phyloP scores from a whole-genome alignment of 2,329 filamentous ascomycete species.

The Beauveria asiatica region DNA sequence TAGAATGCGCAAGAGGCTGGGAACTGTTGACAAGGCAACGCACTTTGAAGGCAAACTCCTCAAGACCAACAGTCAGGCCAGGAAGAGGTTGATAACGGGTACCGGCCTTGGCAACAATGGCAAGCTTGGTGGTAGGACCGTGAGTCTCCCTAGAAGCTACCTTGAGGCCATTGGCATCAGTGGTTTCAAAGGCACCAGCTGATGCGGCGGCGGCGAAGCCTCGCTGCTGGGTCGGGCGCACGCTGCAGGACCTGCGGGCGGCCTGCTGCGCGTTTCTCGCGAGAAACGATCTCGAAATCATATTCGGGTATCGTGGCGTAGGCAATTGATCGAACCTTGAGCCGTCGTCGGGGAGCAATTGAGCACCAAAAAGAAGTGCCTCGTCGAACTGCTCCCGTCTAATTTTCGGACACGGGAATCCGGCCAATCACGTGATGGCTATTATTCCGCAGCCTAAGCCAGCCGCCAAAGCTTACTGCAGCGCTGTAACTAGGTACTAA shows the following conservation, averaged over 20 bases:
- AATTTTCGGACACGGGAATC: conserved; percentile 32
- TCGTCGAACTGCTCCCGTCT: conserved; percentile 34
- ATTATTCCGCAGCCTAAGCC: conserved; percentile 7
- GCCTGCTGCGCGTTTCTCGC: conserved; percentile 51
- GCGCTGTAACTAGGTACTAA: no score
- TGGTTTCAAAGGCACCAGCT: conserved; percentile 76
- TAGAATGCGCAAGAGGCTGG: conserved; percentile 37
- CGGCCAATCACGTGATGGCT: conserved; percentile 30
- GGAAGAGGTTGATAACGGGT: conserved; percentile 87
- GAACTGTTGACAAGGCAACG: conserved; percentile 17
- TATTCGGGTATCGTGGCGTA: conserved; percentile 48
- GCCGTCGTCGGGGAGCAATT: conserved; percentile 33
- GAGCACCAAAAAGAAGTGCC: conserved; percentile 33
- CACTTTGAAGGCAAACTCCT: conserved; percentile 97
- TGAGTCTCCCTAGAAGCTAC: conserved; percentile 83
- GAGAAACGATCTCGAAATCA: conserved; percentile 55
- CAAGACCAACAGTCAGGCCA: conserved; percentile 80
- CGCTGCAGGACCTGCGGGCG: conserved; percentile 48
- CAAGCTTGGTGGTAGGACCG: conserved; percentile 82
- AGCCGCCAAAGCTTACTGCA: neutral
- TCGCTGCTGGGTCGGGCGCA: conserved; percentile 41
- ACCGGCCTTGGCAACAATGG: conserved; percentile 87
- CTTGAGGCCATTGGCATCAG: conserved; percentile 83
- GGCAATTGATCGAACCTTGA: conserved; percentile 42
- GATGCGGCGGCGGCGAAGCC: conserved; percentile 51